Base-by-base conservation (phyloP, 2,329 filamentous ascomycete genomes). In the Lachnellula cervina region DNA sequence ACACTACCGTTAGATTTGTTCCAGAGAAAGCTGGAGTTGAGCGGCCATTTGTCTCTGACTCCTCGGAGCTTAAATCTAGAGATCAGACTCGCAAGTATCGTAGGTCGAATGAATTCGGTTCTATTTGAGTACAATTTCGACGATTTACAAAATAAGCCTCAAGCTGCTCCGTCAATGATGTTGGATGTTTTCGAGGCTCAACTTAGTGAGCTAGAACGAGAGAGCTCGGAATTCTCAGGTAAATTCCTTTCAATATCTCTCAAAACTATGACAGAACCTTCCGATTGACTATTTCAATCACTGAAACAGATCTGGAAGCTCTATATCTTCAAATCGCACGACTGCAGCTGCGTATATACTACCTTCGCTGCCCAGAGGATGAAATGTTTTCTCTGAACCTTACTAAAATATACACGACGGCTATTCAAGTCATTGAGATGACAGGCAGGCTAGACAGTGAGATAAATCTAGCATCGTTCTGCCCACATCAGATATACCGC, bases 161-260 rank as follows among this genome's bases (percentile, higher is more conserved):
- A 57, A 40, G 48, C 51, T 23, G 47, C 55, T 14, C 55, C 55
- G 2, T 49, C 55, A n/a, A 54, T 57, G 55, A 54, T 57, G 55
- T 9, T 57, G 2, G 44, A 57, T 13, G 51, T 57, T 16, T 57
- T 57, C n/a, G 55, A 57, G 28, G 48, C 55, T n/a, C 55, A 57
- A 34, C 42, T 57, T 5, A 54, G 50, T 37, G 55, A 57, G 7
- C 32, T 54, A 35, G 52, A 54, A 5, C 14, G 25, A n/a, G 51
- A 57, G 28, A 45, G 34, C 32, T 17, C 37, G 7, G 44, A 48
- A 1, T 28, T 57, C 4, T 38, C 55, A 54, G 55, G 55, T 53
- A 50, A 32, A 11, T 4, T 32, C 11, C 28, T 32, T 13, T 23
- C 13, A 16, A n/a, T 16, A 21, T 34, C 11, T 21, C n/a, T 9